Base-by-base conservation (phyloP, 108 stramenopile genomes). In the Cyclotella distinguenda region DNA sequence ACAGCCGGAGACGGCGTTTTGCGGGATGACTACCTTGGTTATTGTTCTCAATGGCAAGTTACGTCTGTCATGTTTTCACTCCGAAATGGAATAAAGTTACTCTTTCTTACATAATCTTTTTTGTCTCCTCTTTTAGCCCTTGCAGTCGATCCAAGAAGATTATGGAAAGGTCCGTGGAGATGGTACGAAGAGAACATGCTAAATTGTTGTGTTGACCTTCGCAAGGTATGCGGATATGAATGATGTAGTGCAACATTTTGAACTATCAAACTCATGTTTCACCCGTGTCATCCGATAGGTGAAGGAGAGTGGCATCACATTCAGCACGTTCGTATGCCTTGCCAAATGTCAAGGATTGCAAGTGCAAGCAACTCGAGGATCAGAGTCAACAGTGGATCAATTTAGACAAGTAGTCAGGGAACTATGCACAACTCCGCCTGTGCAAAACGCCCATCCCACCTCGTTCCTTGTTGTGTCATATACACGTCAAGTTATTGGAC, bases 131-230 rank as follows among this genome's bases (percentile, higher is more conserved):
- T 44, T 44, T 13, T 10, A 71, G 95, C 97, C 15, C 72, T 99
- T 13, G 66, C 82, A 3, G 82, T 98, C 0, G 99, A 99, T 66
- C 97, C 97, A 2, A 64, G 91, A 18, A 67, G 85, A 47, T 64
- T 65, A 0, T 98, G 97, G 96, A 97, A 97, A 71, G 97, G 93
- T 8, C 85, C 87, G 2, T 99, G 98, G 98, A 61, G 98, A 47
- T 96, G 88, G 90, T 96, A 94, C 66, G 80, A 91, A 47, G 97
- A 99, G 73, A 68, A 65, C 38, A 84, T 98, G 82, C 74, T 94
- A 18, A 94, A 94, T 63, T 94, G 93, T 53, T 94, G 93, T 50
- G 39, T 89, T 0, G 88, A 87, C 63, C 58, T 90, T 54, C 82
- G 91, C 32, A 60, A 77, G 27, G 69, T 60, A 49, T 33, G 69